Conservation (phyloP, 2,329 filamentous ascomycete species). For the Juglanconis sp. region DNA sequence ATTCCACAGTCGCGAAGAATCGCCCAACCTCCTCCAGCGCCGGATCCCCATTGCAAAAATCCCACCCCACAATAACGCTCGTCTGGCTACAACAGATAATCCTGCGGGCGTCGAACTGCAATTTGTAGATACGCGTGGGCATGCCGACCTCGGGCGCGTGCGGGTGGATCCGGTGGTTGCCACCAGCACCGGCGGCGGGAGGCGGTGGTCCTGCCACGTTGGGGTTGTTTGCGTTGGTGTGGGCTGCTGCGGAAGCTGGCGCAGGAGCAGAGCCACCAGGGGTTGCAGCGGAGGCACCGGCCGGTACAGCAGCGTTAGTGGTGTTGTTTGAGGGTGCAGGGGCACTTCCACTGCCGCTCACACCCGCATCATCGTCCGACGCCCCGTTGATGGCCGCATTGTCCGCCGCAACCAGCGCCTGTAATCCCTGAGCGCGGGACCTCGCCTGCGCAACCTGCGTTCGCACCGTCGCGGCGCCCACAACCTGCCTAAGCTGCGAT, state of each 20-base stretch:
- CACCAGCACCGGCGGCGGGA: constrained; percentile 11
- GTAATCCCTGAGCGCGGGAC: constrained; percentile 25
- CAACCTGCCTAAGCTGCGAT: constrained; percentile 47
- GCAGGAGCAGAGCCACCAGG: neutral
- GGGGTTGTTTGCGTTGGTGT: neutral
- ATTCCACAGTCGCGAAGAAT: constrained; percentile 69
- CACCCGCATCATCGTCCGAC: constrained; percentile 11
- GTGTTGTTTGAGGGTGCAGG: constrained; percentile 4
- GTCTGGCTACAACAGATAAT: constrained; percentile 96
- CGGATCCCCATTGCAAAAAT: constrained; percentile 84
- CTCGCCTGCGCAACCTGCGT: constrained; percentile 43
- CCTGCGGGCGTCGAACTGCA: constrained; percentile 90
- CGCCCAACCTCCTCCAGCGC: constrained; percentile 74
- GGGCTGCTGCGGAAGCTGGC: constrained; percentile 1
- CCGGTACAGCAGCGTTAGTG: neutral
- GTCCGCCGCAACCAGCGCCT: constrained; percentile 20
- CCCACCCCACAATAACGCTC: constrained; percentile 90
- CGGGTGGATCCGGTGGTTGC: constrained; percentile 34
- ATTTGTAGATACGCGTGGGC: constrained; percentile 77
- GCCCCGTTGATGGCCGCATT: constrained; percentile 3
- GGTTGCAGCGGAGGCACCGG: constrained; percentile 3
- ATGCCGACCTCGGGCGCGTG: constrained; percentile 44
- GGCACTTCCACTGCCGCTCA: neutral
- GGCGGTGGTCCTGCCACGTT: constrained; percentile 12
- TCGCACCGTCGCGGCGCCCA: constrained; percentile 43